Evolutionary conservation across 441 rosid species (phyloP).

Genomic region (Monsonia emarginata): DNA sequence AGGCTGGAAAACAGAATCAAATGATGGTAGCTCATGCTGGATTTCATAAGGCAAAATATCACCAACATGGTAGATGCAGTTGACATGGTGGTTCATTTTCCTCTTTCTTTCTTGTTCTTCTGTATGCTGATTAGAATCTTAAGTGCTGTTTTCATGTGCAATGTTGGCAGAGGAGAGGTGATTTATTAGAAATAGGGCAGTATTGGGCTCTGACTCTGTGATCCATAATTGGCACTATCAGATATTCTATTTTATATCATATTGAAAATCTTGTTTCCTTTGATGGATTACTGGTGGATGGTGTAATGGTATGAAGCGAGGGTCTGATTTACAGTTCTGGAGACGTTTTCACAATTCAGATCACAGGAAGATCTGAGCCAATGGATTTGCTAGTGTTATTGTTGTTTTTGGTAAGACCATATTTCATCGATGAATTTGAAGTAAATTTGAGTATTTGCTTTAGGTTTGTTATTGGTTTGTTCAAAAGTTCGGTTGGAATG

Average conservation of each 20-base stretch:
- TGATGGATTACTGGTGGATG: background rate
- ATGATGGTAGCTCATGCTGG: background rate
- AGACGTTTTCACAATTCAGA: no score
- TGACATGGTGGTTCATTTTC: background rate
- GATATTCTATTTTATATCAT: background rate
- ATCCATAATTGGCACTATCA: background rate
- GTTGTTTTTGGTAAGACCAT: no score
- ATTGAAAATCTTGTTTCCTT: background rate
- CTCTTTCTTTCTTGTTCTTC: background rate
- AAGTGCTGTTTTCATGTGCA: background rate
- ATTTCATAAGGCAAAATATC: background rate
- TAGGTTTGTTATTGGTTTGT: no score
- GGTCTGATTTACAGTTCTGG: no score
- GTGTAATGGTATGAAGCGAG: background rate
- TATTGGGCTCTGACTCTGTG: conserved; percentile 11
- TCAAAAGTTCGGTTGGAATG: no score
- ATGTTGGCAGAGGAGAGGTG: conserved; percentile 32
- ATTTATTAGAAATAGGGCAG: conserved; percentile 16
- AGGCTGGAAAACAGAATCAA: conserved; percentile 47
- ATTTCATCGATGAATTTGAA: no score
- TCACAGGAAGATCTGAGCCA: background rate
- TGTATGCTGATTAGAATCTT: background rate
- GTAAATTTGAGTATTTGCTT: no score
- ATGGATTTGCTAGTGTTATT: background rate
- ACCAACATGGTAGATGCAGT: background rate